Conservation (phyloP, 2,329 filamentous ascomycete species). For the Aspergillus cejpii region DNA sequence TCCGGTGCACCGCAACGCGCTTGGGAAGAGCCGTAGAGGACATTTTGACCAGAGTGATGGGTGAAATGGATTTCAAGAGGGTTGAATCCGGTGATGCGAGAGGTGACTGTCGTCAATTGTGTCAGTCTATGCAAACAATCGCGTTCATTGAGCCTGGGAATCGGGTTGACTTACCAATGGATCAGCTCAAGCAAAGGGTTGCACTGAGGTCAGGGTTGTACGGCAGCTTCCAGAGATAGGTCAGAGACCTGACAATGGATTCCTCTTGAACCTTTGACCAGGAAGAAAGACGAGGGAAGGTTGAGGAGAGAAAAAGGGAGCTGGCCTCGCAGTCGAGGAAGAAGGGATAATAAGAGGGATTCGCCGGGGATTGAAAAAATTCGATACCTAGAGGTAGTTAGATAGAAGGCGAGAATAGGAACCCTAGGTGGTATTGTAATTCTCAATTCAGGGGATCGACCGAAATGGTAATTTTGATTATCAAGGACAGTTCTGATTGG, state of each 20-base stretch:
- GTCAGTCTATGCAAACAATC: neutral
- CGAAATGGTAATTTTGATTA: slow-evolving; percentile 11
- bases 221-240: neutral
- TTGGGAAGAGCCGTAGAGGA: slow-evolving; percentile 47
- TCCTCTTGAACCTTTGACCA: neutral
- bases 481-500: neutral
- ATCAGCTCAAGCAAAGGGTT: slow-evolving; percentile 1
- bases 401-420: too few relatives aligned
- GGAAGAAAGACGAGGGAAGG: slow-evolving; percentile 3
- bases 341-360: neutral
- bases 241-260: neutral
- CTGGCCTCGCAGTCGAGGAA: too few relatives aligned
- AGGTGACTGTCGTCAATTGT: neutral
- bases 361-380: too few relatives aligned
- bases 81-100: slow-evolving; percentile 2
- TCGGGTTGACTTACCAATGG: neutral
- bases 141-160: too few relatives aligned
- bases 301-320: slow-evolving; percentile 2
- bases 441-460: neutral
- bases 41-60: slow-evolving; percentile 27
- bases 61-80: too few relatives aligned
- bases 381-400: too few relatives aligned
- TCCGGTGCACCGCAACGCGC: slow-evolving; percentile 47
- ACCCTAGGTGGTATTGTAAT: too few relatives aligned
- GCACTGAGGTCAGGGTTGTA: neutral